Evolutionary conservation across 2,329 filamentous ascomycete genomes (phyloP).

Genomic region (Fusarium algeriense): DNA sequence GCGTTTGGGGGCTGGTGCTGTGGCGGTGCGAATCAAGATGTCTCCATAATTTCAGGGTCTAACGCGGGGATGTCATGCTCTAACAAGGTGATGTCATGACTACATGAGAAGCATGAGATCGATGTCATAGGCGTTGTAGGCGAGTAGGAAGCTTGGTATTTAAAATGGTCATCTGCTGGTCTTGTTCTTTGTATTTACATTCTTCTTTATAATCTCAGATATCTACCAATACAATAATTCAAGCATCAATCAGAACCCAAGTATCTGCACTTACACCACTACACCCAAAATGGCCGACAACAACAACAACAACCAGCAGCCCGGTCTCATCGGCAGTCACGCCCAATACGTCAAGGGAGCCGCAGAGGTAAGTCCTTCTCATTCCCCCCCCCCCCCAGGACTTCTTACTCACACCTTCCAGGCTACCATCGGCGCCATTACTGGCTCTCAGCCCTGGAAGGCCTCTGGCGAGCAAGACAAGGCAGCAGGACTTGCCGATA

Average conservation of each 20-base stretch:
- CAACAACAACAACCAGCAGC: slow-evolving; percentile 46
- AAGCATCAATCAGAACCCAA: background rate
- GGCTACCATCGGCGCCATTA: slow-evolving; percentile 71
- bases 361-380: slow-evolving; percentile 64
- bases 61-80: slow-evolving; percentile 28
- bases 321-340: slow-evolving; percentile 72
- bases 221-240: background rate
- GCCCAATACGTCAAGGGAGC: slow-evolving; percentile 77
- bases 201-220: background rate
- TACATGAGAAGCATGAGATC: slow-evolving; percentile 29
- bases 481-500: slow-evolving; percentile 68
- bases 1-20: slow-evolving; percentile 28
- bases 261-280: background rate
- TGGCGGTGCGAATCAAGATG: slow-evolving; percentile 18
- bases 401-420: slow-evolving; percentile 45
- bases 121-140: slow-evolving; percentile 45
- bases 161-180: slow-evolving; percentile 21
- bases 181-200: background rate
- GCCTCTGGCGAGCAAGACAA: slow-evolving; percentile 74
- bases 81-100: slow-evolving; percentile 47
- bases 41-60: slow-evolving; percentile 31
- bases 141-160: slow-evolving; percentile 30
- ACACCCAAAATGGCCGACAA: slow-evolving; percentile 48
- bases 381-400: background rate
- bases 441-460: slow-evolving; percentile 73